Base-by-base conservation (phyloP, 1,139 yeast species). In the Hansenula lynferdii region DNA sequence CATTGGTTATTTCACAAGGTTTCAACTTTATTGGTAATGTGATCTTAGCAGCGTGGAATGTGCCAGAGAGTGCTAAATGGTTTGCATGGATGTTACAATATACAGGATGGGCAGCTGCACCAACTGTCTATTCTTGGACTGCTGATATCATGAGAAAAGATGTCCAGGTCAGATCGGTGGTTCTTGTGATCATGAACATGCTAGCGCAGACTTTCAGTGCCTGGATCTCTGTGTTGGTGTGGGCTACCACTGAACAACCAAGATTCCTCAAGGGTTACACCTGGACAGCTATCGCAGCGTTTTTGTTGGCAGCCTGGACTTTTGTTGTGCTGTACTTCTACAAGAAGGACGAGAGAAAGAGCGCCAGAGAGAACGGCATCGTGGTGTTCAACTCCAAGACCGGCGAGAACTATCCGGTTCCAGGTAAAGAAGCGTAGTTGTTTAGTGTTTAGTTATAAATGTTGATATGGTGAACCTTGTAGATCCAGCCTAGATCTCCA, bases 31-130 rank as follows among this genome's bases (percentile, higher is more conserved):
- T 61, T 6, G 70, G 75, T 4, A 64, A 69, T 40, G 57, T 67
- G 15, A 61, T 72, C 38, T 53, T 73, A 38, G 70, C 72, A 4
- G 65, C 64, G 5, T 72, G 77, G 77, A 44, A 64, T 50, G 67
- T 76, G 54, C 94, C 95, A 1, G 94, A 89, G 58, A 76, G 95
- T 2, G 77, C 87, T 3, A 77, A 78, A 49, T 92, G 97, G 97
- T 69, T 69, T 48, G 77, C 74, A 2, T 73, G 66, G 50, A 60
- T 69, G 57, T 52, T 69, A 12, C 65, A 63, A 30, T 70, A 68
- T 44, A 58, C 65, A 38, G 71, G 70, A 8, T 67, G 71, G 64
- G 69, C 75, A 16, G 64, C 61, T 56, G 65, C 72, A 2, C 63
- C 72, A 6, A 64, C 60, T 6, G 50, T 62, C 11, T 67, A 64